Evolutionary conservation across 2,329 filamentous ascomycete genomes (phyloP).

Genomic region (Pestalotiopsis sp.): DNA sequence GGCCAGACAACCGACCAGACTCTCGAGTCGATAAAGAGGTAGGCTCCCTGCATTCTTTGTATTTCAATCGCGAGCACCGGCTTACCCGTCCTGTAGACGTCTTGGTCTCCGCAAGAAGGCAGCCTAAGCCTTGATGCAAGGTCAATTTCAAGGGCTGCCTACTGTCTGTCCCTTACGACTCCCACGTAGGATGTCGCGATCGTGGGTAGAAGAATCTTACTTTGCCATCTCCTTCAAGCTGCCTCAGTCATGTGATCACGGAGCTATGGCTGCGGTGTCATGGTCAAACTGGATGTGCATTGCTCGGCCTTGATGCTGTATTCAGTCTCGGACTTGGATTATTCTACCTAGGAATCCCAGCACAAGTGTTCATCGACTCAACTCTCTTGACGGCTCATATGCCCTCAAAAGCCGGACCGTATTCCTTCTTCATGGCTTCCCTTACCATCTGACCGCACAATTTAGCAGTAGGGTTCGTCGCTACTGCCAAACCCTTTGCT

Average conservation of each 20-base stretch:
- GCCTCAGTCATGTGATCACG: not conserved
- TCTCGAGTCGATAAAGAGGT: slow-evolving; percentile 48
- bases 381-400: slow-evolving; percentile 21
- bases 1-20: slow-evolving; percentile 54
- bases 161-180: not conserved
- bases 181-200: not conserved
- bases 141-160: not conserved
- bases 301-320: too few relatives aligned
- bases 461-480: slow-evolving; percentile 69
- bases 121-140: not conserved
- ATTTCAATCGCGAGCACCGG: not conserved
- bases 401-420: slow-evolving; percentile 50
- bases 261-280: not conserved
- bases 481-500: slow-evolving; percentile 64
- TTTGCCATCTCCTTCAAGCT: not conserved
- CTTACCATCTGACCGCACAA: slow-evolving; percentile 70
- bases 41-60: slow-evolving; percentile 16
- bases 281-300: too few relatives aligned
- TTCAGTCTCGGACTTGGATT: not conserved
- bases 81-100: slow-evolving; percentile 5
- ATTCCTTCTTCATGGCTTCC: slow-evolving; percentile 71
- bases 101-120: slow-evolving; percentile 6
- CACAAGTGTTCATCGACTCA: not conserved
- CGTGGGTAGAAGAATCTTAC: not conserved
- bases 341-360: slow-evolving; percentile 1